Percentiles rank a stretch among this genome's conserved stretches.
phyloP scores from a whole-genome alignment of 257 asterid species.

The Przewalskia tangutica region DNA sequence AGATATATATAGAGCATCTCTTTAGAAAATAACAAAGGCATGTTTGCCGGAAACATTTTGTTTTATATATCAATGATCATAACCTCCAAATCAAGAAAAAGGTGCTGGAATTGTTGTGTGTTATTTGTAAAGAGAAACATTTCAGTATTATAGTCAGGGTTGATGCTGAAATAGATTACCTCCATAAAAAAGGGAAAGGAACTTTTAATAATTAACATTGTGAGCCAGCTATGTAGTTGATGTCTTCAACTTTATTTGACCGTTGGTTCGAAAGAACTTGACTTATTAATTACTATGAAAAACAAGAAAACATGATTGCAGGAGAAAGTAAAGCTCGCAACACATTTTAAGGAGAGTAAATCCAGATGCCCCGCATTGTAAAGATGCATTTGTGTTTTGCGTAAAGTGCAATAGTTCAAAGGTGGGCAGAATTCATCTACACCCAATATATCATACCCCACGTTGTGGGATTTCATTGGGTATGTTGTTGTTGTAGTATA shows the following conservation, averaged over 20 bases:
- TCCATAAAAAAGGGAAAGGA: background rate
- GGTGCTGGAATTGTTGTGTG: background rate
- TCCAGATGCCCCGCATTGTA: background rate
- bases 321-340: background rate
- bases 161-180: background rate
- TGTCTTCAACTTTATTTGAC: background rate
- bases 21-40: conserved; percentile 6
- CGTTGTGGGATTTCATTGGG: too few species aligned
- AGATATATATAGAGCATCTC: conserved; percentile 21
- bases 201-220: background rate
- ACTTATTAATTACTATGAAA: background rate
- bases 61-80: background rate
- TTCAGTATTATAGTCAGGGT: background rate
- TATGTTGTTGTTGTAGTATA: too few species aligned
- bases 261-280: background rate
- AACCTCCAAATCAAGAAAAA: background rate
- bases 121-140: background rate
- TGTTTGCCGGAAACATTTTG: background rate
- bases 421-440: background rate
- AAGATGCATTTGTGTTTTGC: background rate
- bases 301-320: background rate
- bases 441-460: too few species aligned
- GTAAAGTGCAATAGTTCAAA: background rate
- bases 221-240: background rate
- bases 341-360: background rate